Conservation (phyloP, 805 yeast species). For the Candida insectalens region DNA sequence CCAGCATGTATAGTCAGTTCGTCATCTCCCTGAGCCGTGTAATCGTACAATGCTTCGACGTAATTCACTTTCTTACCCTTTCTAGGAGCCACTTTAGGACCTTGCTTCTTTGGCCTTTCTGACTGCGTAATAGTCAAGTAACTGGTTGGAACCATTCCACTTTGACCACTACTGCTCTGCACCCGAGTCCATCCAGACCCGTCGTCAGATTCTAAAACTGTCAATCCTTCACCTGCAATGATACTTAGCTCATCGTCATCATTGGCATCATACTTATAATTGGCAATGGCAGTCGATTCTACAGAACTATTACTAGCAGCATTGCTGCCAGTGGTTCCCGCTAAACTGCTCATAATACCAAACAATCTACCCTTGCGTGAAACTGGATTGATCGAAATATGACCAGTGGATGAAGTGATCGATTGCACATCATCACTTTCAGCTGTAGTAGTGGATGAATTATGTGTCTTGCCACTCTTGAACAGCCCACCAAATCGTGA, state of each 20-base stretch:
- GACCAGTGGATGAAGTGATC: conserved; percentile 20
- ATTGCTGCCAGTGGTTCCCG: conserved; percentile 4
- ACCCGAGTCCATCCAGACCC: conserved; percentile 92
- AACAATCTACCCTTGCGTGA: conserved; percentile 21
- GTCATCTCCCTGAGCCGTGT: conserved; percentile 67
- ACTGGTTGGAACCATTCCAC: conserved; percentile 80
- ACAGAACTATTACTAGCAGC: conserved; percentile 3
- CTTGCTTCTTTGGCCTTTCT: conserved; percentile 31
- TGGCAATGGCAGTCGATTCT: conserved; percentile 29
- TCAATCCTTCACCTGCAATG: conserved; percentile 48
- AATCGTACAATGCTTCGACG: conserved; percentile 65
- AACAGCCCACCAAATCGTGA: conserved; percentile 33
- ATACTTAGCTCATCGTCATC: conserved; percentile 72
- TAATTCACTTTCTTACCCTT: conserved; percentile 57
- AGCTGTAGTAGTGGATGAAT: background rate
- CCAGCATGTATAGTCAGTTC: conserved; percentile 69
- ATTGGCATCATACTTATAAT: conserved; percentile 55
- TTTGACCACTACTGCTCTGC: conserved; percentile 29
- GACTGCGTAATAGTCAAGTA: conserved; percentile 44
- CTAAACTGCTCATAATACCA: conserved; percentile 14
- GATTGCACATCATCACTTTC: conserved; percentile 13
- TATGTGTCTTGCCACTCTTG: background rate
- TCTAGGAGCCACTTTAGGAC: conserved; percentile 69
- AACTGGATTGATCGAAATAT: conserved; percentile 12
- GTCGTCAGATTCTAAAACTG: conserved; percentile 58